Evolutionary conservation across 306 rosid species (phyloP).

Genomic region (Elaeagnus macrophylla): DNA sequence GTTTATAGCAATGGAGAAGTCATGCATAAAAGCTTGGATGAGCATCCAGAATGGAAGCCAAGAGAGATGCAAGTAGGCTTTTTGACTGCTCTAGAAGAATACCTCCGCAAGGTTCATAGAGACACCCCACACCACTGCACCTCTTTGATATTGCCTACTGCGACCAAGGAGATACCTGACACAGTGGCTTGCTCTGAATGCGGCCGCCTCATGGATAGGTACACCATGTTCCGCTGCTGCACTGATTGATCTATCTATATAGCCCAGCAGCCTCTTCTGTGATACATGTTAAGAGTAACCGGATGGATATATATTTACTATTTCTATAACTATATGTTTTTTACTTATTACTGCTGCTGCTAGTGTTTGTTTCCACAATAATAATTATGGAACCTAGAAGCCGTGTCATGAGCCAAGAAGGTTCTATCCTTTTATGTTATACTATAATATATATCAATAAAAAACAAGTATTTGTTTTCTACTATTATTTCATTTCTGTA

Average conservation of each 20-base stretch:
- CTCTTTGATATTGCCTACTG: constrained; percentile 20
- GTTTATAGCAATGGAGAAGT: constrained; percentile 12
- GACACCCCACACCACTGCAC: constrained; percentile 24
- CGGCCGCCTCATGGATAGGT: constrained; percentile 26
- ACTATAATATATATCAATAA: too few relatives aligned
- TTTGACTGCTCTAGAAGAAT: constrained; percentile 12
- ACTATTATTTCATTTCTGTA: too few relatives aligned
- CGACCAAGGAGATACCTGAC: constrained; percentile 23
- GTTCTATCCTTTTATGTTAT: too few relatives aligned
- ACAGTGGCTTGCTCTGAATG: constrained; percentile 25
- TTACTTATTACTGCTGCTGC: too few relatives aligned
- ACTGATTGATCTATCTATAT: background rate
- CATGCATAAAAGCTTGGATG: constrained; percentile 9
- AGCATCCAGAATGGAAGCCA: background rate
- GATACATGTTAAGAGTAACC: too few relatives aligned
- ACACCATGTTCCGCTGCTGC: constrained; percentile 35
- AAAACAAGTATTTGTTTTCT: too few relatives aligned
- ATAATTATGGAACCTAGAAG: too few relatives aligned
- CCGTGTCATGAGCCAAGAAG: too few relatives aligned
- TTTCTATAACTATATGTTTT: too few relatives aligned
- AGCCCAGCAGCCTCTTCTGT: too few relatives aligned
- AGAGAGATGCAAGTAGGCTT: constrained; percentile 6
- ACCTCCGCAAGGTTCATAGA: constrained; percentile 1
- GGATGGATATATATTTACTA: too few relatives aligned
- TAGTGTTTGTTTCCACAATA: too few relatives aligned